A percentile compares a stretch with the other conserved stretches of the same genome.
These are phyloP conservation scores for Annona cherimola DNA, from an alignment of 164 flowering plant genomes.

Conservation along the genomic window DNA sequence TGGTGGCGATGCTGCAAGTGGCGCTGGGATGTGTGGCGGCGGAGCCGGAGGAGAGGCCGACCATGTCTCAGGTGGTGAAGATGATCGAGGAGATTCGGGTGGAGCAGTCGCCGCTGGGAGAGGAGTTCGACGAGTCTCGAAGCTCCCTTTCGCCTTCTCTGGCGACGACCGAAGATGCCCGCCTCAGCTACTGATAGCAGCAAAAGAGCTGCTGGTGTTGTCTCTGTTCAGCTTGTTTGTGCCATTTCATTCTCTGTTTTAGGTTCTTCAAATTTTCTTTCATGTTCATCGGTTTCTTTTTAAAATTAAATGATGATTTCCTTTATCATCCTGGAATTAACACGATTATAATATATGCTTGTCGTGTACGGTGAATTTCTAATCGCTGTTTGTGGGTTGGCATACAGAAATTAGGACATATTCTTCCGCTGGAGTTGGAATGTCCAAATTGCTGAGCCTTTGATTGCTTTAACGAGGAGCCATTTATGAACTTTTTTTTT, in stretches of 20 bases:
- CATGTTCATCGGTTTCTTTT: background rate
- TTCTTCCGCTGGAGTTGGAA: too few species aligned
- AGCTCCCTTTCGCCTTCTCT: constrained; percentile 71
- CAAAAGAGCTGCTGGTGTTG: background rate
- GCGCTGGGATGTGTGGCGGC: constrained; percentile 71
- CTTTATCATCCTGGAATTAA: too few species aligned
- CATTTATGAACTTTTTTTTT: too few species aligned
- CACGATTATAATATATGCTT: too few species aligned
- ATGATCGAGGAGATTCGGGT: constrained; percentile 88
- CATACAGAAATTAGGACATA: too few species aligned
- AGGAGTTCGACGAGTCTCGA: constrained; percentile 79
- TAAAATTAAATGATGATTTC: too few species aligned
- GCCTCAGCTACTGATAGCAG: constrained; percentile 21
- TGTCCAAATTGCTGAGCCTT: too few species aligned
- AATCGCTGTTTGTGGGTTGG: too few species aligned
- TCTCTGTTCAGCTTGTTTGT: background rate
- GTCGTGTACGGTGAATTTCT: too few species aligned
- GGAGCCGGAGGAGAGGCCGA: constrained; percentile 82
- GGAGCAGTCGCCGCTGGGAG: constrained; percentile 90
- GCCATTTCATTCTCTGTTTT: background rate
- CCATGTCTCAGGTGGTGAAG: constrained; percentile 72
- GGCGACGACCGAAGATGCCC: constrained; percentile 71
- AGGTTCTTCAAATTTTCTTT: background rate
- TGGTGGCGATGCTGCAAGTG: constrained; percentile 84
- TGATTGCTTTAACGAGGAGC: too few species aligned